Evolutionary conservation across 306 rosid species (phyloP), one percentile per base, ranked within the genome.

Genomic region (Pyrus bretschneideri): DNA sequence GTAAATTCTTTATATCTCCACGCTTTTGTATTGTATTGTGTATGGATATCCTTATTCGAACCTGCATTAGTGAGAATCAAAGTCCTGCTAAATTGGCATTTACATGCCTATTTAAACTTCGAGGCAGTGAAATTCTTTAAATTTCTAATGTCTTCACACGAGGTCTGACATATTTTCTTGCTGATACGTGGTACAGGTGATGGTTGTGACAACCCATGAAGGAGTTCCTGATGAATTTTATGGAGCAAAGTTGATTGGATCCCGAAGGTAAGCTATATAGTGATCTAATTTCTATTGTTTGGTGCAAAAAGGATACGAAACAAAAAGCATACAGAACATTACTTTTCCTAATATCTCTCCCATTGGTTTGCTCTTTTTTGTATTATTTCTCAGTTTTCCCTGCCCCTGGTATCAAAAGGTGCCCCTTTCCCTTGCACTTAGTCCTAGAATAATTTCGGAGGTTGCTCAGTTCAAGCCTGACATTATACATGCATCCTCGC

Each of bases 131-230:
- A 55, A 25, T 46, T 21, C 76, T 12, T 33, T 6, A 15, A 27
- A 25, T 61, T 9, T 23, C 45, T 46, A 78, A 25, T 78, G 49
- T 60, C 72, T 51, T 55, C n/a, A 44, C 23, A 15, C 29, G 57
- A 72, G 25, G n/a, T 71, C 35, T 57, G 81, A 75, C 75, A 75
- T 70, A 64, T 63, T 82, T 44, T 15, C 63, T 81, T 73, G 29
- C 69, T 75, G 58, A 66, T 75, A 54, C 23, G 22, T 85, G 76
- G 18, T 73, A 55, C 58, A 96, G 99, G 97, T 96, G 76, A 86
- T 96, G 96, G 98, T 96, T 61, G 97, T 96, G 83, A 96, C 99
- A 54, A 96, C 98, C 25, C 99, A 92, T 73, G 97, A 91, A 91
- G 99, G 99, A 65, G 97, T 92, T 8, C 99, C 99, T 1, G 52